Evolutionary conservation across 192 early-diverging fungal genomes (phyloP).

Genomic region (Spizellomyces punctatus): DNA sequence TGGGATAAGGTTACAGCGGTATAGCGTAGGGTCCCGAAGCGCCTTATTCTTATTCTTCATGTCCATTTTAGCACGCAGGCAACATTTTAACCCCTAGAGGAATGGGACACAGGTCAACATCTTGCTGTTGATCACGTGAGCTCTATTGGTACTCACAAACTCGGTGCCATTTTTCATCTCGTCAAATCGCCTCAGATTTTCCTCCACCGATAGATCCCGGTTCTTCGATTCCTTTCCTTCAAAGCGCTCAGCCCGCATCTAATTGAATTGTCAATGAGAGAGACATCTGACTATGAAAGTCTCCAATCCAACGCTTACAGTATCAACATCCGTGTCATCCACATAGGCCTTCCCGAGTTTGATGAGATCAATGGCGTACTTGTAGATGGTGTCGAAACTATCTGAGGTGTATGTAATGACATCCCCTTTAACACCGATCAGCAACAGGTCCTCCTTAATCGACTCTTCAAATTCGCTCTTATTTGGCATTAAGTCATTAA

Average conservation of each 20-base stretch:
- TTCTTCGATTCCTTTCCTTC: constrained; percentile 77
- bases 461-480: constrained; percentile 87
- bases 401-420: constrained; percentile 88
- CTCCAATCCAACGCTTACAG: constrained; percentile 9
- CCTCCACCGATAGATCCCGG: constrained; percentile 85
- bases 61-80: constrained; percentile 94
- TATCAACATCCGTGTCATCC: constrained; percentile 84
- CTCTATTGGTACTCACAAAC: constrained; percentile 26
- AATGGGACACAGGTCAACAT: background rate
- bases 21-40: constrained; percentile 96
- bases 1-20: constrained; percentile 86
- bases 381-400: constrained; percentile 84
- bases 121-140: constrained; percentile 3
- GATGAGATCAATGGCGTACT: constrained; percentile 84
- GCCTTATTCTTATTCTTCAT: constrained; percentile 86
- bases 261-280: background rate
- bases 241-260: constrained; percentile 88
- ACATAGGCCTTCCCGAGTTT: constrained; percentile 88
- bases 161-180: constrained; percentile 90
- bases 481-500: background rate
- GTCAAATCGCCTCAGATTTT: constrained; percentile 87
- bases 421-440: constrained; percentile 83
- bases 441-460: constrained; percentile 91
- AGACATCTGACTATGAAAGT: background rate
- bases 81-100: constrained; percentile 71